Evolutionary conservation across 2,329 filamentous ascomycete species (phyloP), one percentile per base, ranked within the genome.

Genomic region (Fusarium incarnatum): DNA sequence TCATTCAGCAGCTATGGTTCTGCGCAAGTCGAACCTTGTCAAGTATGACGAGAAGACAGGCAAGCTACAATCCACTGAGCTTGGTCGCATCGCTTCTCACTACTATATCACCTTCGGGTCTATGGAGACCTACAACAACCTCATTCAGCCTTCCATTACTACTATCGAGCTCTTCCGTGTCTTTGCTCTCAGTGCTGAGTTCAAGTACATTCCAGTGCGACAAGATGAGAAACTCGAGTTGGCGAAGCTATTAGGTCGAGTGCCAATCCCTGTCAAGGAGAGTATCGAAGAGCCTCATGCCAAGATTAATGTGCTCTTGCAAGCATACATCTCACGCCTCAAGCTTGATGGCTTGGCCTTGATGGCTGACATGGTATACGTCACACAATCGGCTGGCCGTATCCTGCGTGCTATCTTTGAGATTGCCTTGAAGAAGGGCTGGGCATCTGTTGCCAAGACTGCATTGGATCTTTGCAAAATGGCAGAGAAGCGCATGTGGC

Each of bases 401-500:
- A 98, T 99, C 73, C 84, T 99, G 47, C 90, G 96, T 60, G 96
- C 96, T 0, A 91, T 99, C 52, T 99, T 98, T 72, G 97, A 99
- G 82, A 98, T 99, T 57, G 92, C 93, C n/a, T 83, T 99, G 71
- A 97, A 95, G 83, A 98, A 98, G 81, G 95, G 95, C 34, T 99
- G 95, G 95, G 90, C 96, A 1, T 91, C 90, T 18, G 96, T 98
- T 6, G 93, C 96, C 11, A 97, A 96, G 83, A 94, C 92, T 67
- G 94, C 96, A 1, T 85, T 99, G 44, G 93, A 97, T 75, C 87
- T 99, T 56, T 99, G 97, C 83, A 99, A 99, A 83, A 98, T 97
- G 94, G 96, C 95, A 0, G 96, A 99, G 84, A 97, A 97, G 85
- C 89, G 97, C 52, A 99, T 99, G 97, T 99, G 96, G 96, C 94